phyloP scores from a whole-genome alignment of 192 early-diverging fungal species.

The Pilobolus umbonatus region DNA sequence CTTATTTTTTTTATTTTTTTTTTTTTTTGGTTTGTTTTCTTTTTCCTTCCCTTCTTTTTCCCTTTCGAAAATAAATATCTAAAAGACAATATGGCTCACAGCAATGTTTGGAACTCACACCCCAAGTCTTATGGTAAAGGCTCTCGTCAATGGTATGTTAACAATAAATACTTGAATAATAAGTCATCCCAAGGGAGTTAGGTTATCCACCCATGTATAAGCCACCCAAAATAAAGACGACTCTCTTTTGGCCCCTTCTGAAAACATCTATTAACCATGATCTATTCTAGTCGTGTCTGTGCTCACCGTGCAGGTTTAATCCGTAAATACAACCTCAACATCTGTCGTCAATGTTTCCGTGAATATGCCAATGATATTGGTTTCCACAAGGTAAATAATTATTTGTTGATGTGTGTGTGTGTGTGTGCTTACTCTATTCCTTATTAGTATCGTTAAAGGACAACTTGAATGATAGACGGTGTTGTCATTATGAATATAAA shows the following conservation, averaged over 20 bases:
- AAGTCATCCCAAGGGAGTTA: not conserved
- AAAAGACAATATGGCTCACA: constrained; percentile 81
- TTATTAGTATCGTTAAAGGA: no score
- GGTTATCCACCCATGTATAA: not conserved
- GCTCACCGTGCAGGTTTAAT: constrained; percentile 99
- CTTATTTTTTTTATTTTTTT: no score
- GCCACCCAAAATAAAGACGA: constrained; percentile 4
- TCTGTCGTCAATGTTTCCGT: constrained; percentile 99
- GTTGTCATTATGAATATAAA: no score
- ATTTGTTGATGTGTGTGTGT: no score
- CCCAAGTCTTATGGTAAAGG: constrained; percentile 97
- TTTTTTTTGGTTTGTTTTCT: no score
- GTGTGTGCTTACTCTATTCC: no score
- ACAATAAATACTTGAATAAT: not conserved
- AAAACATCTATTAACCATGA: not conserved
- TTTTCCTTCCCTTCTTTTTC: constrained; percentile 18
- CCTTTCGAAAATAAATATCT: constrained; percentile 37
- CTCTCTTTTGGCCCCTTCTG: not conserved
- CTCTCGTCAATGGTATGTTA: constrained; percentile 87
- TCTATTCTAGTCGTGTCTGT: constrained; percentile 81
- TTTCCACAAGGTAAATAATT: constrained; percentile 95
- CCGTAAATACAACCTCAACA: constrained; percentile 98
- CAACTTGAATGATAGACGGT: no score
- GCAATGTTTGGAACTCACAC: constrained; percentile 95
- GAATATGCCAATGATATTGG: constrained; percentile 98